These are phyloP conservation scores for Mycena haematopus DNA, from an alignment of 768 basidiomycete species.

Conservation along the genomic window DNA sequence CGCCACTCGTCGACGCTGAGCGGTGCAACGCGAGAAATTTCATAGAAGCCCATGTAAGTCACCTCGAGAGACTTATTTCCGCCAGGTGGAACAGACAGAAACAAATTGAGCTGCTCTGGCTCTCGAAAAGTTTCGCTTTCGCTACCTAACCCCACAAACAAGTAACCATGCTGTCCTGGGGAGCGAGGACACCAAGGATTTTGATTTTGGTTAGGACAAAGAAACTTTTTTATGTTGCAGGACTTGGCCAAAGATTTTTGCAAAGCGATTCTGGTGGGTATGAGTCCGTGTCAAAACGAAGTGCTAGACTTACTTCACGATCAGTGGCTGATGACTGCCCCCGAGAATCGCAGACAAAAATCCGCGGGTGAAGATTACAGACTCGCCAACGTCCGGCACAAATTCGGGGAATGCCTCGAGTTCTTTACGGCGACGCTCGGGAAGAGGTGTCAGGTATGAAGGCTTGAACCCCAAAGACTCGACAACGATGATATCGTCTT, in stretches of 20 bases:
- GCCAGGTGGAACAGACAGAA: slow-evolving; percentile 45
- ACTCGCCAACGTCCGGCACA: slow-evolving; percentile 32
- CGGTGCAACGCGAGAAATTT: slow-evolving; percentile 47
- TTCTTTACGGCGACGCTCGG: slow-evolving; percentile 32
- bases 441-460: slow-evolving; percentile 26
- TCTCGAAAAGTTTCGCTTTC: slow-evolving; percentile 50
- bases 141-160: slow-evolving; percentile 59
- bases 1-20: slow-evolving; percentile 56
- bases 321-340: slow-evolving; percentile 45
- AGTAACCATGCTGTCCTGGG: slow-evolving; percentile 59
- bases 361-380: slow-evolving; percentile 44
- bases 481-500: slow-evolving; percentile 10
- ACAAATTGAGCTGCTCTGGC: slow-evolving; percentile 50
- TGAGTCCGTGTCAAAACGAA: not conserved
- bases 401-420: slow-evolving; percentile 36
- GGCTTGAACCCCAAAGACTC: slow-evolving; percentile 4
- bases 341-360: slow-evolving; percentile 47
- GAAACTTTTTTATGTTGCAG: slow-evolving; percentile 45
- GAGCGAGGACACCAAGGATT: slow-evolving; percentile 60
- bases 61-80: slow-evolving; percentile 40
- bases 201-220: slow-evolving; percentile 57
- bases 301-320: slow-evolving; percentile 40
- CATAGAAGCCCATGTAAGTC: slow-evolving; percentile 54
- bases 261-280: slow-evolving; percentile 34
- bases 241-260: slow-evolving; percentile 39